These are phyloP conservation scores for Boletus rubescentipes DNA, from an alignment of 768 basidiomycete species.

Conservation along the genomic window DNA sequence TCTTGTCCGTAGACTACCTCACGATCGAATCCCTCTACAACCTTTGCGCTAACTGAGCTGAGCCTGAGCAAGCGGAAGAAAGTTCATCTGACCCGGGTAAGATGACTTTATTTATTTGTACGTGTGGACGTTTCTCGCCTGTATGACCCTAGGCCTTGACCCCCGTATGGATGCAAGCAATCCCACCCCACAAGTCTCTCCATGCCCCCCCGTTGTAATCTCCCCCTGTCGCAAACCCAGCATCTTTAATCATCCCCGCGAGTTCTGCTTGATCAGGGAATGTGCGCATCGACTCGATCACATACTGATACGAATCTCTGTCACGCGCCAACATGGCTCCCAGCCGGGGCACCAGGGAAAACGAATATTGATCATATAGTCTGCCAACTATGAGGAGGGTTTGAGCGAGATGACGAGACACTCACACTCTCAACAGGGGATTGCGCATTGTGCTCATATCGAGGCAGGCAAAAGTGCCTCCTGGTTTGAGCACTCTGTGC, in stretches of 20 bases:
- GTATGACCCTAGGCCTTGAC: constrained; percentile 49
- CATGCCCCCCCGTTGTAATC: constrained; percentile 82
- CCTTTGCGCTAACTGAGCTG: no score
- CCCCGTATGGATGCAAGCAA: constrained; percentile 81
- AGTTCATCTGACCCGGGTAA: no score
- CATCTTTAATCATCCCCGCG: constrained; percentile 83
- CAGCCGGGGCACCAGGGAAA: constrained; percentile 89
- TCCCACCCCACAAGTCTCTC: constrained; percentile 83
- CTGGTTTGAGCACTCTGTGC: constrained; percentile 91
- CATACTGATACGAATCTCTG: constrained; percentile 93
- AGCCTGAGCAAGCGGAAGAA: no score
- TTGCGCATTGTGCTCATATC: constrained; percentile 95
- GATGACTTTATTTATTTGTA: no score
- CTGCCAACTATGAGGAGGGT: constrained; percentile 41
- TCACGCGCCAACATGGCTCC: constrained; percentile 96
- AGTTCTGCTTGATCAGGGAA: constrained; percentile 91
- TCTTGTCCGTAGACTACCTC: no score
- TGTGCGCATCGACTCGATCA: constrained; percentile 94
- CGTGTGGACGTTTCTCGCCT: no score
- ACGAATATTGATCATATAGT: constrained; percentile 92
- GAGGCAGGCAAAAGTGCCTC: constrained; percentile 91
- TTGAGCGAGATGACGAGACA: constrained; percentile 14
- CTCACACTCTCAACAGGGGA: constrained; percentile 82
- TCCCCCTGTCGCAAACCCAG: constrained; percentile 74
- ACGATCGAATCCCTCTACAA: no score